Conservation (phyloP, 2,329 filamentous ascomycete species). For the Leptosphaerulina australis region DNA sequence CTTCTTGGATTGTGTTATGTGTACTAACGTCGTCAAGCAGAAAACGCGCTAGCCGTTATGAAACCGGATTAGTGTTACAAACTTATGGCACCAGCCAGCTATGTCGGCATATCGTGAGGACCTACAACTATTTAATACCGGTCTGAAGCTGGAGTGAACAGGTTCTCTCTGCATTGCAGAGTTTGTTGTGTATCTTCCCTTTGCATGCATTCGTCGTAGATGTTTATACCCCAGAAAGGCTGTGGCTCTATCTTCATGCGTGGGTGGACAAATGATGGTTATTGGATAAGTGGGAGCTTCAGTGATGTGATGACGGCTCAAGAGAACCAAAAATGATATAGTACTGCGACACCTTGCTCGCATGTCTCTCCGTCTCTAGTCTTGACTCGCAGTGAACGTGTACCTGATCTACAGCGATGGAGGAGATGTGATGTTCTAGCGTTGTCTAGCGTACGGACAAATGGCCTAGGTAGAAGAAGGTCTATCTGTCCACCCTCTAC, state of each 20-base stretch:
- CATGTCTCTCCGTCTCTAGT: conserved; percentile 1
- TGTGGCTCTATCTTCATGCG: conserved; percentile 10
- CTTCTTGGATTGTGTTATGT: neutral
- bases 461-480: conserved; percentile 1
- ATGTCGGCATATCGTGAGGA: conserved; percentile 20
- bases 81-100: conserved; percentile 12
- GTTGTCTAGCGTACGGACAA: conserved; percentile 10
- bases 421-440: neutral
- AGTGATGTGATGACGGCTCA: conserved; percentile 9
- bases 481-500: neutral
- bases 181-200: conserved; percentile 14
- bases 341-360: conserved; percentile 8
- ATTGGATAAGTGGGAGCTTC: conserved; percentile 14
- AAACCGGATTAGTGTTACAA: conserved; percentile 14
- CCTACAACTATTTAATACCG: conserved; percentile 22
- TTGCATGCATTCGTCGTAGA: conserved; percentile 18
- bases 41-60: conserved; percentile 21
- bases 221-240: conserved; percentile 20
- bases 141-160: conserved; percentile 3
- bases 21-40: conserved; percentile 9
- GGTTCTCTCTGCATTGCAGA: conserved; percentile 1
- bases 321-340: conserved; percentile 4
- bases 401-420: conserved; percentile 10
- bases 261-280: conserved; percentile 5
- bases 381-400: conserved; percentile 2